Base-by-base conservation (phyloP, 768 basidiomycete species). In the Amylocystis lapponica region DNA sequence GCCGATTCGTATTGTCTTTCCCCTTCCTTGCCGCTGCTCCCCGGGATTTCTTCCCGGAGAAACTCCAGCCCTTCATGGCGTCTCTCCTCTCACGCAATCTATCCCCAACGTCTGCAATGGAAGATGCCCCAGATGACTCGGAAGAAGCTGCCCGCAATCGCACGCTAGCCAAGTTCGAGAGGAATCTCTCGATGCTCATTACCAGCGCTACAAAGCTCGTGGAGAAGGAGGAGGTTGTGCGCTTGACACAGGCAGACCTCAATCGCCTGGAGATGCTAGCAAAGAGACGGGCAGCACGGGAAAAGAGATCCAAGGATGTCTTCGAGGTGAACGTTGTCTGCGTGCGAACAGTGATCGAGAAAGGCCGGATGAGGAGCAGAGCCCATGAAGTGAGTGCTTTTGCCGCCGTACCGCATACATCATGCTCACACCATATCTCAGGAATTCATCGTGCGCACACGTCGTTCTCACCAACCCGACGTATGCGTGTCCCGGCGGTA, bases 371-470 rank as follows among this genome's bases (percentile, higher is more conserved):
- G 50, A 72, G 96, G 46, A 91, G 79, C 60, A 79, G 83, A 53
- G 76, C 71, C 11, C 94, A 96, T 62, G 94, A 99, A 66, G 94
- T 88, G 57, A 50, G 78, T 67, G n/a, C 13, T 37, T 6, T 41
- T 30, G 25, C 40, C 2, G 22, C 44, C 32, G 41, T 27, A 27
- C 40, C 26, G 6, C 13, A 11, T 2, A 14, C 8, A 10, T 22
- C 17, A 8, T n/a, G n/a, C n/a, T n/a, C n/a, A n/a, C n/a, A n/a
- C n/a, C n/a, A n/a, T 13, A 13, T 29, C 37, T 32, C 55, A 98
- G 87, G 96, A 98, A 73, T 99, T 99, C 61, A 82, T 99, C 53
- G 80, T 99, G 23, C 80, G 91, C 23, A 98, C 94, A 0, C 75
- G 83, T 13, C 74, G 92, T 31, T 76, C 80, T 5, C 72, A 78